Percentiles rank a stretch among this genome's conserved stretches.
Evolutionary conservation across 768 basidiomycete species (phyloP).

Genomic region (Kwoniella shandongensis): DNA sequence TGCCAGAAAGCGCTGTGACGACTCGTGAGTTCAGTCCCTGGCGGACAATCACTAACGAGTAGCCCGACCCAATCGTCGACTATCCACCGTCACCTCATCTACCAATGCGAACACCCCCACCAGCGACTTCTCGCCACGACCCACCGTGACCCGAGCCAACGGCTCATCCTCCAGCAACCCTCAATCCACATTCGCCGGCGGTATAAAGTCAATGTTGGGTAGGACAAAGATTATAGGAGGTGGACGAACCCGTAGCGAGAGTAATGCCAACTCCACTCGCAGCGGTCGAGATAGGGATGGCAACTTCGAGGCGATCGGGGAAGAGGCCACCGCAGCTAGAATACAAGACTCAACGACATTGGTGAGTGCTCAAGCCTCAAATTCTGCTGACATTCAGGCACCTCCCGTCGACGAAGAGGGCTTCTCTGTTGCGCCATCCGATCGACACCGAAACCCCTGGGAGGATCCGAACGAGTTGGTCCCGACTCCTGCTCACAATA

Average conservation of each 20-base stretch:
- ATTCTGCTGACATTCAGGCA: conserved; percentile 6
- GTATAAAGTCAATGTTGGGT: conserved; percentile 41
- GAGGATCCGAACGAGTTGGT: conserved; percentile 42
- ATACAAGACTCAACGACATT: conserved; percentile 13
- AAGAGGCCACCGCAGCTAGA: conserved; percentile 33
- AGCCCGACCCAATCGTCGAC: conserved; percentile 27
- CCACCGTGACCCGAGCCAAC: conserved; percentile 26
- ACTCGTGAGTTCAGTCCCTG: conserved; percentile 32
- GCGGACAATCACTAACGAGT: not conserved
- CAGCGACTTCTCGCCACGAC: conserved; percentile 42
- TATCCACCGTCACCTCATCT: conserved; percentile 25
- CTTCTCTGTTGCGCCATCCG: conserved; percentile 55
- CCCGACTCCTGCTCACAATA: conserved; percentile 17
- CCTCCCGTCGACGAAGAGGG: conserved; percentile 54
- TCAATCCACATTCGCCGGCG: conserved; percentile 30
- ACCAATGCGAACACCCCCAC: conserved; percentile 5
- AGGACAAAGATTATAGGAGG: conserved; percentile 32
- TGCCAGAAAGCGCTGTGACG: conserved; percentile 14
- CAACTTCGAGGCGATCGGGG: conserved; percentile 29
- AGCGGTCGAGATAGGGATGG: conserved; percentile 28
- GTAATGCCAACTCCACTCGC: conserved; percentile 39
- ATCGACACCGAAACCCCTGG: conserved; percentile 54
- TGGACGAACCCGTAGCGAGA: conserved; percentile 33
- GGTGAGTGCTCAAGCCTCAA: conserved; percentile 9
- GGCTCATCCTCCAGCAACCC: conserved; percentile 25